A percentile compares a stretch with the other conserved stretches of the same genome.
phyloP scores from a whole-genome alignment of 2,329 filamentous ascomycete species.

The Penicillium sp. region DNA sequence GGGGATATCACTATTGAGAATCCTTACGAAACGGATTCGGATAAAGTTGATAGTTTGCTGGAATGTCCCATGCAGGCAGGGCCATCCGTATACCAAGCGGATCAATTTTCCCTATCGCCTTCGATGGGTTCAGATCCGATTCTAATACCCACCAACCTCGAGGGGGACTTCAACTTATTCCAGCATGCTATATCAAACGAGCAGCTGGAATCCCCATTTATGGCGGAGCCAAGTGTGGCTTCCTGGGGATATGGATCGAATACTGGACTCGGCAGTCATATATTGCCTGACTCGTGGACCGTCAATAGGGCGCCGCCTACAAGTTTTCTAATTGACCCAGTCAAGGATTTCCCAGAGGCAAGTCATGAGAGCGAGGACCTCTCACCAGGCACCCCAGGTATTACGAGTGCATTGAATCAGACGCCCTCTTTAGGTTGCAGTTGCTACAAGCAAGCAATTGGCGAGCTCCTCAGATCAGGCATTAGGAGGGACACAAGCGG shows the following conservation, averaged over 20 bases:
- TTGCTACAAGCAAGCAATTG: slow-evolving; percentile 23
- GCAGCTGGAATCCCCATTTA: not conserved
- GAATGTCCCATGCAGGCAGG: not conserved
- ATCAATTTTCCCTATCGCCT: not conserved
- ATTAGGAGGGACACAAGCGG: slow-evolving; percentile 9
- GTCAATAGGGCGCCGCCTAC: not conserved
- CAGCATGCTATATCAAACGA: not conserved
- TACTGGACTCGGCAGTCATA: not conserved
- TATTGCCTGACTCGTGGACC: not conserved
- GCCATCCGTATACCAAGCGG: not conserved
- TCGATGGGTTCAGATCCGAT: not conserved
- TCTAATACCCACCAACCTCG: not conserved
- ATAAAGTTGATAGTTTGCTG: not conserved
- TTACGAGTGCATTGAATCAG: not conserved
- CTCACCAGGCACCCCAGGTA: not conserved
- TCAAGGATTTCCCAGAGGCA: not conserved
- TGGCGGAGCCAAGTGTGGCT: not conserved
- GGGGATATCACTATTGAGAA: not conserved
- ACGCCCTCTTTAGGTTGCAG: slow-evolving; percentile 11
- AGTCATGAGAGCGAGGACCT: slow-evolving; percentile 5
- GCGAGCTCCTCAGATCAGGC: slow-evolving; percentile 21
- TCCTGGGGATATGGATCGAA: slow-evolving; percentile 2
- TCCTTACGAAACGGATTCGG: slow-evolving; percentile 3
- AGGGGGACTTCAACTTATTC: not conserved
- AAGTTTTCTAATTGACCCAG: slow-evolving; percentile 1